A percentile compares a stretch with the other conserved stretches of the same genome.
Conservation (phyloP, 2,329 filamentous ascomycete genomes). For the Xylaria arbuscula region DNA sequence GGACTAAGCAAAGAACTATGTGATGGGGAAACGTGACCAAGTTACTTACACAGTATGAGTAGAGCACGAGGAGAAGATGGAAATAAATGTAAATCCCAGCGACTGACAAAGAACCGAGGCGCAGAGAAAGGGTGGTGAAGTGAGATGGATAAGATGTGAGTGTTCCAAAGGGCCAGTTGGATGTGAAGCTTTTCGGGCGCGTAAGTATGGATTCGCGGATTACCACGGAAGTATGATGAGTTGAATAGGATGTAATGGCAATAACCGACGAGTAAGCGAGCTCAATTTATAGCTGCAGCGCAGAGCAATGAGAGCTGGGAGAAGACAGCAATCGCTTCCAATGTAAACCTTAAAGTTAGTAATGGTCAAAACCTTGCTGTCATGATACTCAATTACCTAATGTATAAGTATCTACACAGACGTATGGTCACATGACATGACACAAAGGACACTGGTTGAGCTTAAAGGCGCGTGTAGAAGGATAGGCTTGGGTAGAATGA, state of each 20-base stretch:
- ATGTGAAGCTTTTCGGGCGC: neutral
- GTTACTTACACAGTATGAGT: constrained; percentile 28
- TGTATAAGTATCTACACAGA: neutral
- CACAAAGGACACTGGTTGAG: neutral
- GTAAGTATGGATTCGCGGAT: neutral
- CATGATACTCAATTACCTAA: neutral
- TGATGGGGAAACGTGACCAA: constrained; percentile 4
- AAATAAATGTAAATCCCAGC: neutral
- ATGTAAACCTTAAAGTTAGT: neutral
- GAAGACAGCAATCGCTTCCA: neutral
- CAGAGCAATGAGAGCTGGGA: neutral
- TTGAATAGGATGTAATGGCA: neutral
- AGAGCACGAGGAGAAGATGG: constrained; percentile 3
- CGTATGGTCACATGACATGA: neutral
- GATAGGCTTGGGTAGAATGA: neutral
- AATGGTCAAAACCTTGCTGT: neutral
- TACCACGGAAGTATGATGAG: neutral
- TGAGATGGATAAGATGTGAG: neutral
- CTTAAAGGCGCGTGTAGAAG: neutral
- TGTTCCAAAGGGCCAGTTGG: constrained; percentile 1
- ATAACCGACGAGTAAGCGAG: neutral
- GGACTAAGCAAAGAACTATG: neutral
- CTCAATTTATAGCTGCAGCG: no score
- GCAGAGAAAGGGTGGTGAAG: neutral
- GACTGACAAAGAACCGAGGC: neutral